Base-by-base conservation (phyloP, 495 filamentous ascomycete genomes). In the Talaromyces liani region DNA sequence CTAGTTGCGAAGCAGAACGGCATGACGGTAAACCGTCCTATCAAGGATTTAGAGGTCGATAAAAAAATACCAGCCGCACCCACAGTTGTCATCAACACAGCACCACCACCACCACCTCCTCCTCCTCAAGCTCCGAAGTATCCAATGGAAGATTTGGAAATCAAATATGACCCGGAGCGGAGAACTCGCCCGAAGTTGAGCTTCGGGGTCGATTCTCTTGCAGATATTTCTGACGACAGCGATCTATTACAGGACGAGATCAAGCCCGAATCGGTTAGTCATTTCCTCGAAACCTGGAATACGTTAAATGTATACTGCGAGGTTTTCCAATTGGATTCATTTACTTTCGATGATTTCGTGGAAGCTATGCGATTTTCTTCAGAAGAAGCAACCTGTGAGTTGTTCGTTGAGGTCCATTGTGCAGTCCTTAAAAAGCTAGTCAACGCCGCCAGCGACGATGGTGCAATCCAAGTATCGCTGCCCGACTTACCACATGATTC, bases 241-340 rank as follows among this genome's bases (percentile, higher is more conserved):
- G 68, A 79, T 58, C 65, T 79, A 6, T 63, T 80, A 64, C 68
- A 71, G n/a, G 82, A 84, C 65, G 86, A 87, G 45, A 85, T 97
- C 61, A 75, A 84, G 16, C 91, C 92, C 84, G 84, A 89, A 68
- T 91, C 91, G 2, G 85, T 95, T 9, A 91, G 91, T 1, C 80
- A 84, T 12, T 77, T 97, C 9, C 77, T 97, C 29, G 92, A 96
- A 73, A 91, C 88, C 0, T 98, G 95, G 95, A 89, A 96, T 65
- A 97, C 93, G 6, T 81, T 98, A 25, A 98, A 96, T 69, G 93
- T 98, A 34, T 97, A 95, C 70, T 95, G 91, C 68, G 90, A 96
- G 69, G 88, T 97, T 9, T 96, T 91, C 68, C 85, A 90, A 66
- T 81, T 98, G 24, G 94, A 98, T 71, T 97, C 93, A 0, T 98